Conservation (phyloP, 2,329 filamentous ascomycete genomes). For the Lecanicillium sp. region DNA sequence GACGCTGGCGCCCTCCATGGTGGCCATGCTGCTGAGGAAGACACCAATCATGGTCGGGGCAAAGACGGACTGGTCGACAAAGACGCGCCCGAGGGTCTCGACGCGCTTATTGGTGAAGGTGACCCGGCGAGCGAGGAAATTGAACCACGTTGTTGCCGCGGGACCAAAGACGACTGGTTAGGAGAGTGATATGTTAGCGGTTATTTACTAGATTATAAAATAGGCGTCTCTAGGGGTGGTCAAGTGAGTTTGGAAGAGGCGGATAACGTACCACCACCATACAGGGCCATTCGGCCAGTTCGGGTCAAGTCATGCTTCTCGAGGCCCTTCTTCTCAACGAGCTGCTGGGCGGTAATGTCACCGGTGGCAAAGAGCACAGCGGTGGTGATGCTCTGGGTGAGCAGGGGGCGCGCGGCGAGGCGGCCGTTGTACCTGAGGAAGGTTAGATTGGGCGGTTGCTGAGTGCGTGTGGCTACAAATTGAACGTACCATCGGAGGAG, state of each 20-base stretch:
- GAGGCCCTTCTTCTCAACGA: slow-evolving; percentile 72
- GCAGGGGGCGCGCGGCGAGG: slow-evolving; percentile 71
- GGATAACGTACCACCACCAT: slow-evolving; percentile 61
- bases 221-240: neutral
- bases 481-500: slow-evolving; percentile 8
- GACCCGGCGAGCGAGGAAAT: slow-evolving; percentile 65
- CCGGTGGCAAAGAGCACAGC: slow-evolving; percentile 88
- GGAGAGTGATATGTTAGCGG: too few species aligned
- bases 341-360: slow-evolving; percentile 85
- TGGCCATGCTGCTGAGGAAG: slow-evolving; percentile 80
- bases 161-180: slow-evolving; percentile 71
- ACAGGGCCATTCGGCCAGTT: slow-evolving; percentile 71
- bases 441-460: neutral
- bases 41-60: slow-evolving; percentile 74
- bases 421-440: slow-evolving; percentile 72
- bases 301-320: slow-evolving; percentile 67
- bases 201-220: slow-evolving; percentile 4
- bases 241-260: slow-evolving; percentile 3
- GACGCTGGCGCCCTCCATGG: slow-evolving; percentile 59
- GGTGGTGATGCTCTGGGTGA: slow-evolving; percentile 87
- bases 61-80: slow-evolving; percentile 73
- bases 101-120: slow-evolving; percentile 54
- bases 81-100: slow-evolving; percentile 72
- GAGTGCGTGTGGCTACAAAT: neutral
- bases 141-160: slow-evolving; percentile 80